Conservation (phyloP, 2,329 filamentous ascomycete genomes). For the Neobulgaria alba region DNA sequence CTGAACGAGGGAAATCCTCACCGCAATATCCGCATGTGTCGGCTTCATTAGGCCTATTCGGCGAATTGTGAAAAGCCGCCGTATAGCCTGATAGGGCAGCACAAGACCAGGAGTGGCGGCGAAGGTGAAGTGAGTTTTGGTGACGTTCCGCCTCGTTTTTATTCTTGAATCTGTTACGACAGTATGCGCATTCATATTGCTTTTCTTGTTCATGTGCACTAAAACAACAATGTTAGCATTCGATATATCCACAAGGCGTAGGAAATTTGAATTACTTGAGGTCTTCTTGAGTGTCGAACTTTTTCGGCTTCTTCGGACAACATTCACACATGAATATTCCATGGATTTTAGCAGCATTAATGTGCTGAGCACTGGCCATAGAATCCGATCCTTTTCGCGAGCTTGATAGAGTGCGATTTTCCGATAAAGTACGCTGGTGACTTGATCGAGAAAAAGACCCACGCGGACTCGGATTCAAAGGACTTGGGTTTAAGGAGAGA, state of each 20-base stretch:
- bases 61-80: constrained; percentile 79
- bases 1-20: constrained; percentile 59
- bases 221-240: constrained; percentile 22
- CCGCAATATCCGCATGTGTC: constrained; percentile 95
- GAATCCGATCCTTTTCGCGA: constrained; percentile 39
- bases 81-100: constrained; percentile 71
- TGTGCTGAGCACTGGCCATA: constrained; percentile 32
- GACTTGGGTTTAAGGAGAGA: too few relatives aligned
- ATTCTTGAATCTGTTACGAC: constrained; percentile 95
- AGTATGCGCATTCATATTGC: constrained; percentile 89
- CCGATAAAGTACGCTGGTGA: constrained; percentile 30
- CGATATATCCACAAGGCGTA: not conserved
- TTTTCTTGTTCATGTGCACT: constrained; percentile 91
- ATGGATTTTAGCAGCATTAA: constrained; percentile 42
- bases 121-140: constrained; percentile 87
- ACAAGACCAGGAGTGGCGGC: constrained; percentile 94
- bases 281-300: constrained; percentile 79
- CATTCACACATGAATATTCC: constrained; percentile 76
- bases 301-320: constrained; percentile 94
- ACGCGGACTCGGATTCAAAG: constrained; percentile 31
- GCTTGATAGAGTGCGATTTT: constrained; percentile 31
- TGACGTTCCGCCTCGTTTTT: constrained; percentile 97
- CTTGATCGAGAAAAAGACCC: constrained; percentile 28
- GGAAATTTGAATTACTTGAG: constrained; percentile 51
- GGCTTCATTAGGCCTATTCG: constrained; percentile 52